Evolutionary conservation across 1,139 yeast species (phyloP), one percentile per base, ranked within the genome.

Genomic region (Citeromyces siamensis): DNA sequence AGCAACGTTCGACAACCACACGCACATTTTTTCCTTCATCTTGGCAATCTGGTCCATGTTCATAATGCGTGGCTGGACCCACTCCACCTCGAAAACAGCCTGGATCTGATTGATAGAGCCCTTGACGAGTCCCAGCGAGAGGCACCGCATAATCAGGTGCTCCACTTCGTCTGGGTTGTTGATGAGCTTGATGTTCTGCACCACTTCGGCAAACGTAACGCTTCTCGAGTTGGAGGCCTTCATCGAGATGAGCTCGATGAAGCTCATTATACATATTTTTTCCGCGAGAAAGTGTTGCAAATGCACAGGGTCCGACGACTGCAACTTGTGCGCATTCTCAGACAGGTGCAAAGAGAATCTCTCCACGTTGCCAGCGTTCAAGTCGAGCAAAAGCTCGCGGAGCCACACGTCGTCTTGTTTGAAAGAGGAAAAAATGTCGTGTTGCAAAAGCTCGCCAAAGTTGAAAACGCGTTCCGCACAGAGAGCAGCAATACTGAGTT

Each of bases 21-120:
- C 68, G 26, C 67, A 67, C 52, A 90, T 69, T 50, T 84, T 81
- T 42, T 68, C 68, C 47, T 75, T 75, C 80, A 90, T 85, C 40
- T 70, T 68, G 40, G 67, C 71, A 42, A 88, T 83, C 64, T 90
- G 97, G 36, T 71, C 72, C 48, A 66, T 68, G 52, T 84, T 84
- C 68, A 90, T 78, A 39, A 86, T 84, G 51, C 97, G 71, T 39
- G 98, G 97, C 62, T 90, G 97, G 44, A 88, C 78, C 97, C 98
- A 90, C 17, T 84, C 76, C 38, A 90, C 77, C 20, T 81, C 75
- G 43, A 90, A 83, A 9, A 78, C 61, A 53, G 79, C 73, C 39
- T 75, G 73, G 36, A 86, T 85, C 61, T 90, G 95, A 55, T 90
- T 94, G 49, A 90, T 90, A 38, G 72, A 67, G 7, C 98, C 98